These are phyloP conservation scores for Phellinidium pouzarii DNA, from an alignment of 1,284 basidiomycete genomes.

Conservation along the genomic window DNA sequence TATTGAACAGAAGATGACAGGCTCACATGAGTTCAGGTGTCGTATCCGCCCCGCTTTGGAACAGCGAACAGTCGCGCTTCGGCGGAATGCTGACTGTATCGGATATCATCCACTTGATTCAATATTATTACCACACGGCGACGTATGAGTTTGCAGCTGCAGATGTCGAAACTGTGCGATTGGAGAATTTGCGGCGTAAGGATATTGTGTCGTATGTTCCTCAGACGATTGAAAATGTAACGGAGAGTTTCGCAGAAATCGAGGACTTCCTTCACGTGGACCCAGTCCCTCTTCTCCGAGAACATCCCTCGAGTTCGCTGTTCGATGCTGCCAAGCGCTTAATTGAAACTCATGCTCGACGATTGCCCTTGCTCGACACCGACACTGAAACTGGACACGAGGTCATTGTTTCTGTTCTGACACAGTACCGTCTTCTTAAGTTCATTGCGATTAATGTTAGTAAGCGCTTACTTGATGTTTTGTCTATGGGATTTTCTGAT, in stretches of 20 bases:
- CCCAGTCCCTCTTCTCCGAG: conserved; percentile 84
- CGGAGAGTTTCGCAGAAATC: conserved; percentile 57
- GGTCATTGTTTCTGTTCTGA: conserved; percentile 92
- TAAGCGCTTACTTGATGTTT: conserved; percentile 18
- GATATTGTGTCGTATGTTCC: conserved; percentile 13
- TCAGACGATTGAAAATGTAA: conserved; percentile 15
- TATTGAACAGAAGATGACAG: background rate
- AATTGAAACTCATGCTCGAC: conserved; percentile 92
- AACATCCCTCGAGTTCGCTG: conserved; percentile 84
- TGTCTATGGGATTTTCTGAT: conserved; percentile 13
- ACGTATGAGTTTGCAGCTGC: conserved; percentile 83
- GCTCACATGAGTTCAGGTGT: conserved; percentile 55
- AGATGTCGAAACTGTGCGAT: conserved; percentile 91
- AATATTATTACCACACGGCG: conserved; percentile 88
- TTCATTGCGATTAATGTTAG: conserved; percentile 96
- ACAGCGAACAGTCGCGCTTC: conserved; percentile 84
- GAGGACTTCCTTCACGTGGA: conserved; percentile 90
- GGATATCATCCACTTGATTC: conserved; percentile 94
- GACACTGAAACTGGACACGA: conserved; percentile 94
- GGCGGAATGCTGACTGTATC: conserved; percentile 95
- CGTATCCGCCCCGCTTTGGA: conserved; percentile 98
- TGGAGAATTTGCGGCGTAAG: conserved; percentile 83
- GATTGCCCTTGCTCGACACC: conserved; percentile 88
- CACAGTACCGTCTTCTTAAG: conserved; percentile 96
- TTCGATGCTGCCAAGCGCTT: conserved; percentile 89